Evolutionary conservation across 1,139 yeast genomes (phyloP).

Genomic region (Suzukiozyma palmioleophila): DNA sequence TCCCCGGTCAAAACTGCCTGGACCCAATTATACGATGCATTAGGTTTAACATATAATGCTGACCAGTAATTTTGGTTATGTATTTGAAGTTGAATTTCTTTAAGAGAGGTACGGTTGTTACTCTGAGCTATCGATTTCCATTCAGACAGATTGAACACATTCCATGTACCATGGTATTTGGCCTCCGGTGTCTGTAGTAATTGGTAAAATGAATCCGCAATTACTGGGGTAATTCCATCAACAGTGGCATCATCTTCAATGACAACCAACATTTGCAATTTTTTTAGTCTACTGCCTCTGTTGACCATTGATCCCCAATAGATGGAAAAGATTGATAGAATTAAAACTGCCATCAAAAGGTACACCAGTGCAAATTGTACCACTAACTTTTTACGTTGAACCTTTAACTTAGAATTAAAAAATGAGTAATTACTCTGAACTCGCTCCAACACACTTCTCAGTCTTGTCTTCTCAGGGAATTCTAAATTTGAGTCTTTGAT

Average conservation of each 20-base stretch:
- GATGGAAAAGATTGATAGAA: slow-evolving; percentile 32
- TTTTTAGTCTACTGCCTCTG: slow-evolving; percentile 22
- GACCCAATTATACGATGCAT: slow-evolving; percentile 31
- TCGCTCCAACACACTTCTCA: slow-evolving; percentile 13
- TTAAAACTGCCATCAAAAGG: slow-evolving; percentile 23
- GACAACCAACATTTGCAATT: slow-evolving; percentile 38
- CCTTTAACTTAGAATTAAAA: slow-evolving; percentile 22
- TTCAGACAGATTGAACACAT: slow-evolving; percentile 23
- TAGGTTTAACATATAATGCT: slow-evolving; percentile 35
- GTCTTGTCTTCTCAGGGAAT: slow-evolving; percentile 9
- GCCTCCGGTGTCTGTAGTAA: slow-evolving; percentile 18
- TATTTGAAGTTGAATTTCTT: slow-evolving; percentile 29
- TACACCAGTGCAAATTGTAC: slow-evolving; percentile 16
- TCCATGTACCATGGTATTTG: slow-evolving; percentile 38
- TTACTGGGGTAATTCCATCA: slow-evolving; percentile 25
- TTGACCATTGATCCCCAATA: slow-evolving; percentile 43
- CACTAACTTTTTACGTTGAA: slow-evolving; percentile 16
- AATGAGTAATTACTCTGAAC: slow-evolving; percentile 18
- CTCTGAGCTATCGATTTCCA: slow-evolving; percentile 27
- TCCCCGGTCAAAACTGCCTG: slow-evolving; percentile 24
- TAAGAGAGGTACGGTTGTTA: slow-evolving; percentile 24
- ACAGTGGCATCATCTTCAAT: slow-evolving; percentile 30
- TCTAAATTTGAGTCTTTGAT: not conserved
- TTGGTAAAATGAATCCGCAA: slow-evolving; percentile 24
- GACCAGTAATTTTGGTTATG: slow-evolving; percentile 47